Conservation (phyloP, 257 asterid genomes). For the Petunia secreta region DNA sequence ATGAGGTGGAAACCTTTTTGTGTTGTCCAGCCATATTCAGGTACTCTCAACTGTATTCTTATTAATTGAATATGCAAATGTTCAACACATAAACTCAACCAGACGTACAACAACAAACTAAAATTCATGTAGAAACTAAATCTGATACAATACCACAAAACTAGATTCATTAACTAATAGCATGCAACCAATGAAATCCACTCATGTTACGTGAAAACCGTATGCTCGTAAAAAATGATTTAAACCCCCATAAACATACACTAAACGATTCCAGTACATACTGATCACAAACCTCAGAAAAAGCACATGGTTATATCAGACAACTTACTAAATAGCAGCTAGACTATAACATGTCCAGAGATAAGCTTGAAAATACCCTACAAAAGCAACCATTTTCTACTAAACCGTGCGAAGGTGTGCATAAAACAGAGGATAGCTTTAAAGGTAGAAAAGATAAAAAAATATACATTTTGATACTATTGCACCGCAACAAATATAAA, state of each 20-base stretch:
- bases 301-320: neutral
- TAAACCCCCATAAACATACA: neutral
- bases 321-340: neutral
- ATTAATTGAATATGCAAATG: conserved; percentile 78
- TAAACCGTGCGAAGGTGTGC: neutral
- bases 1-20: conserved; percentile 98
- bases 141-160: neutral
- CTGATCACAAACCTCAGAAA: neutral
- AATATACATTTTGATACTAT: neutral
- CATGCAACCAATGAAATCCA: neutral
- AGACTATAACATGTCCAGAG: neutral
- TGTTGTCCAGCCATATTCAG: conserved; percentile 97
- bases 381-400: neutral
- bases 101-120: neutral
- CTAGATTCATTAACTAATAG: neutral
- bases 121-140: neutral
- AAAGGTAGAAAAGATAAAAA: neutral
- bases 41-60: conserved; percentile 86
- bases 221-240: neutral
- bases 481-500: neutral
- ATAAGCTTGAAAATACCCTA: neutral
- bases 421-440: neutral
- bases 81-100: conserved; percentile 25
- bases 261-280: neutral
- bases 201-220: neutral